A percentile compares a stretch with the other conserved stretches of the same genome.
Conservation (phyloP, 331 rosid genomes). For the Telfairia occidentalis region DNA sequence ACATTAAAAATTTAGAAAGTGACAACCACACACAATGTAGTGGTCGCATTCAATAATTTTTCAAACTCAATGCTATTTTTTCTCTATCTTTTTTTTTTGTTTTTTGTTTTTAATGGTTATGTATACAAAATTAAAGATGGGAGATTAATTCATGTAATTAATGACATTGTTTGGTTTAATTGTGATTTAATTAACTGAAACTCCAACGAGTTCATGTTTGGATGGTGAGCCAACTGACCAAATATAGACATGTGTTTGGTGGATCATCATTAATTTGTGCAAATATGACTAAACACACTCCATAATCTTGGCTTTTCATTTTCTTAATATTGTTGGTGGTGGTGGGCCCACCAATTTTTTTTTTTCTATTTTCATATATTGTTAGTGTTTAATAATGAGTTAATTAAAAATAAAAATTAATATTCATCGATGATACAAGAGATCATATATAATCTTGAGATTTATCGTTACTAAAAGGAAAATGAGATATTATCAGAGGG, state of each 20-base stretch:
- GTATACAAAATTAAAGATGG: background rate
- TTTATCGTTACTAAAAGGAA: no score
- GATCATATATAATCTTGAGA: background rate
- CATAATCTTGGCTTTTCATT: background rate
- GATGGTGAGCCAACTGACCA: background rate
- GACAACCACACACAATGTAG: no score
- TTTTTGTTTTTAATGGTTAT: background rate
- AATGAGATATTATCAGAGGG: no score
- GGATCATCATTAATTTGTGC: conserved; percentile 1
- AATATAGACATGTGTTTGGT: conserved; percentile 9
- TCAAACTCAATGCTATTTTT: no score
- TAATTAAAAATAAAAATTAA: no score
- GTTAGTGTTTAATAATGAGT: no score
- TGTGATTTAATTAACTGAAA: background rate
- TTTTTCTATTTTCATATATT: background rate
- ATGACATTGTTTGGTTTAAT: background rate
- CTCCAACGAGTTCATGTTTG: background rate
- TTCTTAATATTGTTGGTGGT: background rate
- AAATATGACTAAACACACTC: background rate
- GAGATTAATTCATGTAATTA: background rate
- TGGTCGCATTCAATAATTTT: no score
- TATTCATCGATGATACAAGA: background rate
- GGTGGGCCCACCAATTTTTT: background rate
- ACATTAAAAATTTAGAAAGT: no score
- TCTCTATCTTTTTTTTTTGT: background rate